Conservation (phyloP, 2,329 filamentous ascomycete genomes). For the Teratosphaeria pseudoeucalypti region DNA sequence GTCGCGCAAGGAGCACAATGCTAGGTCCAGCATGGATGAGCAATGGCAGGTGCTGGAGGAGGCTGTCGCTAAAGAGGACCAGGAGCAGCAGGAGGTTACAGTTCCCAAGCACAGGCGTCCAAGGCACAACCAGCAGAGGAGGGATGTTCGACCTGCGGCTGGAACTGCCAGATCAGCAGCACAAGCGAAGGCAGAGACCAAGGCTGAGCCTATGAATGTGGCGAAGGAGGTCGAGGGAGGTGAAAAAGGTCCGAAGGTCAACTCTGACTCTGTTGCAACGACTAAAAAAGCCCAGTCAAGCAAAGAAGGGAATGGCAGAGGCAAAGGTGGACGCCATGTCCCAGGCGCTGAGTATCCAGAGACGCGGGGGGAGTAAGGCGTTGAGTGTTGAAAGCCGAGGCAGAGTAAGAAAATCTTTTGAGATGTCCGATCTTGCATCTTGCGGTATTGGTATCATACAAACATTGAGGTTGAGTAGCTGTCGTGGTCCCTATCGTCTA, state of each 20-base stretch:
- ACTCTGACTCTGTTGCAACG: no score
- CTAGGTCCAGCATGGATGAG: not conserved
- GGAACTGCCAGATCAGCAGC: not conserved
- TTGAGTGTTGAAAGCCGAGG: no score
- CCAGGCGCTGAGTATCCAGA: not conserved
- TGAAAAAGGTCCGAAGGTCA: not conserved
- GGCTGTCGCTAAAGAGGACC: not conserved
- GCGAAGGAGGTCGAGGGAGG: not conserved
- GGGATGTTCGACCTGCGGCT: not conserved
- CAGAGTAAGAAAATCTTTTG: no score
- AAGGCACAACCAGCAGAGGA: no score
- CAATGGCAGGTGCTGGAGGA: not conserved
- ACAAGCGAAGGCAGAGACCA: not conserved
- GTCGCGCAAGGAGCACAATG: not conserved
- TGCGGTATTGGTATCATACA: no score
- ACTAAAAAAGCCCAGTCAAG: not conserved
- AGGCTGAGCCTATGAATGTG: not conserved
- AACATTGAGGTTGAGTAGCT: no score
- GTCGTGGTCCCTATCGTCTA: not conserved
- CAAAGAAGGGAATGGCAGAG: conserved; percentile 2
- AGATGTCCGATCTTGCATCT: no score
- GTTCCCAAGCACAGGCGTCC: not conserved
- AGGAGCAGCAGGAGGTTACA: not conserved
- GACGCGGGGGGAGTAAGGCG: not conserved
- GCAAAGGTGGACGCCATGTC: conserved; percentile 1